A percentile compares a stretch with the other conserved stretches of the same genome.
Evolutionary conservation across 805 yeast genomes (phyloP).

Genomic region (Lipomyces starkeyi): DNA sequence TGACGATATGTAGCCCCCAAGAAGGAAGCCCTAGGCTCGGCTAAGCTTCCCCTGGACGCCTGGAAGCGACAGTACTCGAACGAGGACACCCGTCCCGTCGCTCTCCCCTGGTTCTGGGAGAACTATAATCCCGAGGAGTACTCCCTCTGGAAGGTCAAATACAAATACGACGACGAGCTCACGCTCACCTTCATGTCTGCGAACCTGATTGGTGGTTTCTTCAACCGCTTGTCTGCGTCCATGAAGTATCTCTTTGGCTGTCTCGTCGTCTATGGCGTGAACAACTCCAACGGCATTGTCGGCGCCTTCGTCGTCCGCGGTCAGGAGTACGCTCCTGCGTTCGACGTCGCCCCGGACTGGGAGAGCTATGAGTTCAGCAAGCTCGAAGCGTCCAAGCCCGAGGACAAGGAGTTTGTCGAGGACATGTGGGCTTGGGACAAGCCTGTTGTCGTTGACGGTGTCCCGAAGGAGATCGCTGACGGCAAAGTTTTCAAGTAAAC

Average conservation of each 20-base stretch:
- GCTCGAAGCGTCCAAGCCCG: constrained; percentile 79
- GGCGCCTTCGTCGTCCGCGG: constrained; percentile 97
- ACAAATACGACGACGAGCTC: constrained; percentile 97
- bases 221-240: constrained; percentile 91
- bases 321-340: constrained; percentile 87
- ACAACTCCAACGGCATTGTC: constrained; percentile 96
- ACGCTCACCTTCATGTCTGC: constrained; percentile 97
- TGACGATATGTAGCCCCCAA: background rate
- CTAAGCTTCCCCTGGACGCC: constrained; percentile 76
- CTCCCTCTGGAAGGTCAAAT: constrained; percentile 93
- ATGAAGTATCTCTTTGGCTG: constrained; percentile 93
- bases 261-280: constrained; percentile 95
- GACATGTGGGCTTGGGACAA: constrained; percentile 99
- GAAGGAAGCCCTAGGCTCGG: constrained; percentile 65
- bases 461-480: constrained; percentile 85
- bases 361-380: constrained; percentile 87
- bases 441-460: constrained; percentile 83
- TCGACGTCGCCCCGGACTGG: constrained; percentile 99
- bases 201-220: constrained; percentile 97
- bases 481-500: constrained; percentile 94
- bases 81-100: constrained; percentile 92
- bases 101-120: constrained; percentile 98
- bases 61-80: constrained; percentile 97
- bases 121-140: constrained; percentile 90
- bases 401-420: constrained; percentile 77